These are phyloP conservation scores for Ophiostoma ips DNA, from an alignment of 2,329 filamentous ascomycete genomes.

Conservation along the genomic window DNA sequence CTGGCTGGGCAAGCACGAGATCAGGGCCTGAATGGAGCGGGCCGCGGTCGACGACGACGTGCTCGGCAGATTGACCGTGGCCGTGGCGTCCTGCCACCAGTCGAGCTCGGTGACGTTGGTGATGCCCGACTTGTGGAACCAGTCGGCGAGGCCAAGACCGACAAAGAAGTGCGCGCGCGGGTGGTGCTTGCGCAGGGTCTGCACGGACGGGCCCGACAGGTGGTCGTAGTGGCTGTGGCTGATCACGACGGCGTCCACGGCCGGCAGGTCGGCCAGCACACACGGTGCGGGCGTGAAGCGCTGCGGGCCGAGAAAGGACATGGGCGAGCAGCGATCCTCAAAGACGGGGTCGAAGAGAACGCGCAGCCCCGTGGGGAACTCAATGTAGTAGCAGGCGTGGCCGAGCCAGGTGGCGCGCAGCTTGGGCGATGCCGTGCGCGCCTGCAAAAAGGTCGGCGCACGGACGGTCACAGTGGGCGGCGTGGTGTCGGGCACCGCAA, in stretches of 20 bases:
- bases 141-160: conserved; percentile 65
- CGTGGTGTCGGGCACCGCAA: conserved; percentile 43
- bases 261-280: conserved; percentile 61
- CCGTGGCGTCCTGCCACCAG: conserved; percentile 79
- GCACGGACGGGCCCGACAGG: conserved; percentile 61
- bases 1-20: conserved; percentile 74
- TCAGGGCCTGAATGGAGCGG: conserved; percentile 47
- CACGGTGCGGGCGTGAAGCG: conserved; percentile 69
- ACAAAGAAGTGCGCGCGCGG: conserved; percentile 80
- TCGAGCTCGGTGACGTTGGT: conserved; percentile 75
- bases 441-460: conserved; percentile 51
- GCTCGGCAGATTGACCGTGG: conserved; percentile 38
- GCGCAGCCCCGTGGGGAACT: conserved; percentile 73
- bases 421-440: conserved; percentile 23
- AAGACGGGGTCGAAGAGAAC: conserved; percentile 93
- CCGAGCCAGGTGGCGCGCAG: conserved; percentile 89
- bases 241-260: conserved; percentile 65
- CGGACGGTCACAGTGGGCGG: conserved; percentile 53
- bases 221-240: conserved; percentile 93
- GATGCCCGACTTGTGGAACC: conserved; percentile 63
- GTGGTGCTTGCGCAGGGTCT: conserved; percentile 54
- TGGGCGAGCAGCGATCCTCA: conserved; percentile 70
- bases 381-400: conserved; percentile 85
- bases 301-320: conserved; percentile 55
- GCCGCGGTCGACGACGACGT: background rate